Base-by-base conservation (phyloP, 768 basidiomycete species). In the Lentinula raphanica region DNA sequence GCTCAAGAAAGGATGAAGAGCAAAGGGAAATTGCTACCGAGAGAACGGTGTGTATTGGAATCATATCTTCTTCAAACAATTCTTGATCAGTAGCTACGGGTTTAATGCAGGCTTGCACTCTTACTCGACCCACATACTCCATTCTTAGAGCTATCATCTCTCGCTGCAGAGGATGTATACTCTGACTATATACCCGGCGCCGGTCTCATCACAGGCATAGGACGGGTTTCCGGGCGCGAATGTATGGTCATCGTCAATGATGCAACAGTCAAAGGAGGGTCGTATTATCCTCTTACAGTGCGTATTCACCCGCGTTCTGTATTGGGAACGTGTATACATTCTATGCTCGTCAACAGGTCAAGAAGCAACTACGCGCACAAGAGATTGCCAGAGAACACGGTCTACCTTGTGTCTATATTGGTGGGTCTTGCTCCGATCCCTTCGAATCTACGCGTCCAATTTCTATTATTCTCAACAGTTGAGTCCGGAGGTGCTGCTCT, bases 231-330 rank as follows among this genome's bases (percentile, higher is more conserved):
- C 23, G 92, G 92, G 0, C 76, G 82, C 58, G 91, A 95, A 70
- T 94, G 92, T 66, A 85, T 97, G 62, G 72, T 98, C 4, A 86
- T 96, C 4, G 89, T 92, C n/a, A 98, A 97, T 69, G 94, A 98
- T 67, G 88, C 94, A 31, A 94, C 92, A 6, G 92, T 94, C 27
- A 94, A 94, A 69, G 94, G 94, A 13, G 94, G 94, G 7, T 90
- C 90, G 0, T 96, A 96, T 70, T 92, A 93, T 67, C 94, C 92
- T 21, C 71, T 94, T 50, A 94, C 92, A 15, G 91, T 85, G 60
- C 58, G 77, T 66, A 1, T 38, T 9, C 5, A 5, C 35, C 28
- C n/a, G n/a, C n/a, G n/a, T n/a, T n/a, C n/a, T n/a, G n/a, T n/a
- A n/a, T n/a, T n/a, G n/a, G n/a, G n/a, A n/a, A n/a, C 19, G 40